Evolutionary conservation across 139 green algal species (phyloP).

Genomic region (Edaphochlamys debaryana): DNA sequence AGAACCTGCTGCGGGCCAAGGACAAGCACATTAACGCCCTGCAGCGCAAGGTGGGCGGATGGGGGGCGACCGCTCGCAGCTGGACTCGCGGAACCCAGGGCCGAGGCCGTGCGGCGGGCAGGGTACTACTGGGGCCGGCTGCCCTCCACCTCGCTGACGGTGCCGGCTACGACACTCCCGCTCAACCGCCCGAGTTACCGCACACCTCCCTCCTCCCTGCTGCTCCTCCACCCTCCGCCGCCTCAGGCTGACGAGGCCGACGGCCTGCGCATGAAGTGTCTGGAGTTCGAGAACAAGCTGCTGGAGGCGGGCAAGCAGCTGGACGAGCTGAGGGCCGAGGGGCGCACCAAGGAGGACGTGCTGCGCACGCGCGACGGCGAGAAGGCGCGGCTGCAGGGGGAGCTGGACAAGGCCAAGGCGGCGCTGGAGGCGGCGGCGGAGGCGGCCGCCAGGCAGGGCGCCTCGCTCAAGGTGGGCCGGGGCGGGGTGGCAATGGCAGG

Average conservation of each 20-base stretch:
- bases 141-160: no score
- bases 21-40: constrained; percentile 20
- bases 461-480: not conserved
- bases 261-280: not conserved
- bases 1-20: constrained; percentile 22
- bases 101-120: no score
- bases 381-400: not conserved
- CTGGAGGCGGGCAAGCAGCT: constrained; percentile 3
- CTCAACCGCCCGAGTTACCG: no score
- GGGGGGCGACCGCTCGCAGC: no score
- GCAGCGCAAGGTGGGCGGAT: constrained; percentile 9
- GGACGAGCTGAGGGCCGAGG: not conserved
- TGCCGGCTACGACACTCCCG: no score
- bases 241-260: constrained; percentile 15
- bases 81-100: no score
- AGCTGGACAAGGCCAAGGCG: not conserved
- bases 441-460: not conserved
- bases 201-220: no score
- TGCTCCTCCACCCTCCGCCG: no score
- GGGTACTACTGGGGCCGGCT: no score
- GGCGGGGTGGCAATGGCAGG: no score
- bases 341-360: not conserved
- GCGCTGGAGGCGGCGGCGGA: constrained; percentile 11
- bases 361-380: not conserved
- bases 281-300: constrained; percentile 21